Conservation (phyloP, 2,329 filamentous ascomycete genomes). For the Fusarium sublunatum region DNA sequence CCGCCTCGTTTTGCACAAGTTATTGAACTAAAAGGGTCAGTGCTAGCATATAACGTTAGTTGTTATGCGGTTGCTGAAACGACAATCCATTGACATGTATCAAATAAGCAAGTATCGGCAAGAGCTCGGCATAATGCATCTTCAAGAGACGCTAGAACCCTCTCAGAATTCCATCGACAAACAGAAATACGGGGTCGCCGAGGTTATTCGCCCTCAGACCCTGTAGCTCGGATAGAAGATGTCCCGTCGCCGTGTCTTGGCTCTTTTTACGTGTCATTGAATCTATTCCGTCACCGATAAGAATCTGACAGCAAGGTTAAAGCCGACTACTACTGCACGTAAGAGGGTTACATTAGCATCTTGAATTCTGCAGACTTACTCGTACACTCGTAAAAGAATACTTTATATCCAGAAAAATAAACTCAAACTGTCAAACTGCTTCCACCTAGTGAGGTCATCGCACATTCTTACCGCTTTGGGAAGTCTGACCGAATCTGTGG, state of each 20-base stretch:
- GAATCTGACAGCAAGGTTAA: neutral
- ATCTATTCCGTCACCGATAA: neutral
- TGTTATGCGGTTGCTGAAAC: neutral
- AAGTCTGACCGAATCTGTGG: constrained; percentile 34
- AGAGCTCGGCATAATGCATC: constrained; percentile 22
- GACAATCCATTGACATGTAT: neutral
- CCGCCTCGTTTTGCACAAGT: no score
- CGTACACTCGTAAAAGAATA: no score
- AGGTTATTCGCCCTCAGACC: neutral
- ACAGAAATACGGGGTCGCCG: constrained; percentile 13
- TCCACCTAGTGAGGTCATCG: neutral
- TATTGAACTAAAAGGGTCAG: no score
- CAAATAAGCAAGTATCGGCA: neutral
- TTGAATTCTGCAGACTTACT: no score
- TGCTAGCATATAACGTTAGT: neutral
- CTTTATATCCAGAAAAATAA: neutral
- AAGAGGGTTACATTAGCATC: no score
- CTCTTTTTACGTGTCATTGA: neutral
- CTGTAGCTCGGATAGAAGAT: neutral
- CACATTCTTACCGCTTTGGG: constrained; percentile 33
- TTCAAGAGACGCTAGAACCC: constrained; percentile 16
- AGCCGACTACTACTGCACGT: neutral
- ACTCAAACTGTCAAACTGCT: neutral
- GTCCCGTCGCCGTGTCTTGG: neutral
- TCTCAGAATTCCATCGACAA: constrained; percentile 20